Evolutionary conservation across 1,284 basidiomycete genomes (phyloP).

Genomic region (Trametes polyzona): DNA sequence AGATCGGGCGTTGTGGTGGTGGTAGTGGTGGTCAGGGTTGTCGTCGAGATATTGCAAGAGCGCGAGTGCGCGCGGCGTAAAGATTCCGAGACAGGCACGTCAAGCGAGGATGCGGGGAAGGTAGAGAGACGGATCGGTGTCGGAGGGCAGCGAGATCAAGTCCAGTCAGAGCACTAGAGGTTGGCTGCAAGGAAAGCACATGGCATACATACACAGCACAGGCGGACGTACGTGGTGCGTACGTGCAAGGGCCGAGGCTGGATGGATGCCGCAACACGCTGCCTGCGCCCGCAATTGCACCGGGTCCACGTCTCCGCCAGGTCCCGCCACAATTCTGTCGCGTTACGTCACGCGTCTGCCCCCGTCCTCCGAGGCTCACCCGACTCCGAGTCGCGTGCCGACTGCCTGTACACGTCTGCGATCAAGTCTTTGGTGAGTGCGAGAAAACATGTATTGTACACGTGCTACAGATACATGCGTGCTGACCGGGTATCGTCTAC

Average conservation of each 20-base stretch:
- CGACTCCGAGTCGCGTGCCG: no score
- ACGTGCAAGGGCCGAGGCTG: not conserved
- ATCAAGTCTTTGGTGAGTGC: not conserved
- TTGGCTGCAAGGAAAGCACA: no score
- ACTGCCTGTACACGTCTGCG: no score
- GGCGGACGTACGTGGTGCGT: not conserved
- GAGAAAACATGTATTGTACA: constrained; percentile 18
- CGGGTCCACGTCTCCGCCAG: not conserved
- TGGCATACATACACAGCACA: no score
- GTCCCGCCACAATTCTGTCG: no score
- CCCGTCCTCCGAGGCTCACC: no score
- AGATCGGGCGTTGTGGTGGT: not conserved
- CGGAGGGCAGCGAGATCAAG: no score
- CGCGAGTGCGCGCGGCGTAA: no score
- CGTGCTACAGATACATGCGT: constrained; percentile 17
- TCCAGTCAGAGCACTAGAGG: no score
- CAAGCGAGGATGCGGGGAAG: not conserved
- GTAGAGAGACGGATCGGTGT: not conserved
- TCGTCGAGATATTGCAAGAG: no score
- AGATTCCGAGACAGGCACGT: no score
- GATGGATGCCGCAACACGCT: constrained; percentile 17
- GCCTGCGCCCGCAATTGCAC: constrained; percentile 2
- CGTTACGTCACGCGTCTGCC: constrained; percentile 18
- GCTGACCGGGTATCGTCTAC: constrained; percentile 19
- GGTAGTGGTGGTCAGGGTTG: no score